Evolutionary conservation across 345 rosid species (phyloP).

Genomic region (Gossypium arboreum): DNA sequence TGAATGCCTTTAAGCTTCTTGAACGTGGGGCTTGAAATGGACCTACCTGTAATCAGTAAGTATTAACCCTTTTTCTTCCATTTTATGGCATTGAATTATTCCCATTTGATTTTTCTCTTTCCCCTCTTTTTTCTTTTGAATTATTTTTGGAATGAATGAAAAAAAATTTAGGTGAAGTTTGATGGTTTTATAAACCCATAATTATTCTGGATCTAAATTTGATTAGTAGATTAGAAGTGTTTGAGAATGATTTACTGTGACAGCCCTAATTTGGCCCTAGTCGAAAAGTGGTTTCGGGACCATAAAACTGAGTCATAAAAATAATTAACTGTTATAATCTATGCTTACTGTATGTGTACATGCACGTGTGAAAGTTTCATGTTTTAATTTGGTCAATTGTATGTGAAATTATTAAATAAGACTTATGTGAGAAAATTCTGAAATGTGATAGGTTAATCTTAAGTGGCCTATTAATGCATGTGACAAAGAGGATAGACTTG

Average conservation of each 20-base stretch:
- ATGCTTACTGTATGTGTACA: no score
- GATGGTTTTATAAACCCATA: neutral
- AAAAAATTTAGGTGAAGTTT: neutral
- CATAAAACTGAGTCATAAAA: no score
- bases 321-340: no score
- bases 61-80: neutral
- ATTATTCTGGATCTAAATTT: neutral
- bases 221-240: neutral
- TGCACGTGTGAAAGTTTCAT: no score
- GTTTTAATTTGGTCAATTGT: no score
- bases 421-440: no score
- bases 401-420: no score
- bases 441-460: no score
- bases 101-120: neutral
- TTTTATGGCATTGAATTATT: neutral
- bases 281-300: no score
- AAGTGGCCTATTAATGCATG: no score
- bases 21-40: conserved; percentile 80
- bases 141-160: conserved; percentile 1
- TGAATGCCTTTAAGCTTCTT: conserved; percentile 75
- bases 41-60: conserved; percentile 80
- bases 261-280: no score
- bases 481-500: no score
- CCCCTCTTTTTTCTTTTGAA: neutral
- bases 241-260: neutral